Base-by-base conservation (phyloP, 805 yeast genomes). In the Geotrichum ghanense region DNA sequence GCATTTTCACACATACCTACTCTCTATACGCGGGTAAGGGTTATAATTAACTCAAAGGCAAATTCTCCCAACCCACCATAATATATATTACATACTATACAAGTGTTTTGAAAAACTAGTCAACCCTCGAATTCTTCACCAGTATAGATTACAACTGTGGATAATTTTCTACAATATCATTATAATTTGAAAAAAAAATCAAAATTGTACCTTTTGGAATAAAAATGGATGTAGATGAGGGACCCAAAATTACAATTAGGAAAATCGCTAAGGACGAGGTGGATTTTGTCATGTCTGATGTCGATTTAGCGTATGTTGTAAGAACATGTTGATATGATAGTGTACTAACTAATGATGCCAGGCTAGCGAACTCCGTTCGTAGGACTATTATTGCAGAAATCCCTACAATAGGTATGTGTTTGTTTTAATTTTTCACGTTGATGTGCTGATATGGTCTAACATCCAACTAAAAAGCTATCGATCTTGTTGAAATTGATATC, bases 301-400 rank as follows among this genome's bases (percentile, higher is more conserved):
- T 88, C 26, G 97, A 90, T 61, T 66, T 92, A 50, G 77, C 96
- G 55, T 63, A 50, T 31, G 67, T 56, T 17, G 22, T 7, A 12
- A 31, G 16, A 12, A 16, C 27, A 7, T 31, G 37, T 5, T 31
- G 10, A 6, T 6, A 31, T n/a, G 17, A n/a, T 31, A 19, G 37
- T 12, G 17, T 10, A n/a, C 7, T 12, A n/a, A n/a, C 12, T 19
- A 31, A 19, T 12, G 10, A n/a, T 31, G 12, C 2, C 41, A 56
- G 60, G 0, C 69, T 90, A 59, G 97, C 97, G 17, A 92, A 92
- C 72, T 84, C 97, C 14, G 56, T 92, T 34, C 76, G 99, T 56
- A 74, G 99, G 63, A 79, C 83, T 37, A 89, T 92, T 86, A 71
- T 92, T 51, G 89, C 96, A 1, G 99, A 92, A 65, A 92, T 92